Evolutionary conservation across 495 filamentous ascomycete genomes (phyloP).

Genomic region (Aspergillus diversus): DNA sequence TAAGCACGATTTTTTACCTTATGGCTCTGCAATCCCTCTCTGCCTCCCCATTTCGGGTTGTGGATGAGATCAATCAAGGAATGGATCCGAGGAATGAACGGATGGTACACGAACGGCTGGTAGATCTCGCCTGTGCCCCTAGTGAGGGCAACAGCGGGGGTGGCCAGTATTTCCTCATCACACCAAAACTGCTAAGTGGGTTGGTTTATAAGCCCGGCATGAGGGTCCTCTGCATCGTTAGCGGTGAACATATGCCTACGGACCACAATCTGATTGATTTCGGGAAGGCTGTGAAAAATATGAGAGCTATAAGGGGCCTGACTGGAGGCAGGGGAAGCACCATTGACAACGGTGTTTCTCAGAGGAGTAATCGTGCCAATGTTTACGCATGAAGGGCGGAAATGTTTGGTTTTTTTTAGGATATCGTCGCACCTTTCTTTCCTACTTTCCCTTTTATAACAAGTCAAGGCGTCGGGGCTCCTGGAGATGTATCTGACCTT

Average conservation of each 20-base stretch:
- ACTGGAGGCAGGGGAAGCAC: slow-evolving; percentile 27
- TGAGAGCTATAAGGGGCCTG: slow-evolving; percentile 31
- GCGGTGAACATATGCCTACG: slow-evolving; percentile 84
- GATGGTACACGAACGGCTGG: slow-evolving; percentile 95
- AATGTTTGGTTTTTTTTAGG: slow-evolving; percentile 9
- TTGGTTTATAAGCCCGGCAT: slow-evolving; percentile 86
- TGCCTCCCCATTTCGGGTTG: slow-evolving; percentile 95
- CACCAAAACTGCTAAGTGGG: slow-evolving; percentile 89
- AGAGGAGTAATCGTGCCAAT: slow-evolving; percentile 22
- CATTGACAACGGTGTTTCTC: slow-evolving; percentile 12
- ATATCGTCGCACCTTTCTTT: background rate
- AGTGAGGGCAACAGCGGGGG: slow-evolving; percentile 36
- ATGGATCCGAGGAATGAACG: slow-evolving; percentile 99
- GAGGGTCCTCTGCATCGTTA: slow-evolving; percentile 91
- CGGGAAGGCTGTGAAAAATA: slow-evolving; percentile 34
- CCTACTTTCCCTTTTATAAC: background rate
- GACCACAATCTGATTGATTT: slow-evolving; percentile 44
- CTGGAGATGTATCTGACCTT: background rate
- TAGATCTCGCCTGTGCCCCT: slow-evolving; percentile 79
- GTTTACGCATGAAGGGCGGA: slow-evolving; percentile 31
- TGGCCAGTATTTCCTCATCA: slow-evolving; percentile 90
- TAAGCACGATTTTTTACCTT: slow-evolving; percentile 98
- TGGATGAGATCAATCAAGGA: slow-evolving; percentile 99
- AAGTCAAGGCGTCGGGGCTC: background rate
- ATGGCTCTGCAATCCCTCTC: slow-evolving; percentile 97